Conservation (phyloP, 768 basidiomycete genomes). For the Trametes cingulata region DNA sequence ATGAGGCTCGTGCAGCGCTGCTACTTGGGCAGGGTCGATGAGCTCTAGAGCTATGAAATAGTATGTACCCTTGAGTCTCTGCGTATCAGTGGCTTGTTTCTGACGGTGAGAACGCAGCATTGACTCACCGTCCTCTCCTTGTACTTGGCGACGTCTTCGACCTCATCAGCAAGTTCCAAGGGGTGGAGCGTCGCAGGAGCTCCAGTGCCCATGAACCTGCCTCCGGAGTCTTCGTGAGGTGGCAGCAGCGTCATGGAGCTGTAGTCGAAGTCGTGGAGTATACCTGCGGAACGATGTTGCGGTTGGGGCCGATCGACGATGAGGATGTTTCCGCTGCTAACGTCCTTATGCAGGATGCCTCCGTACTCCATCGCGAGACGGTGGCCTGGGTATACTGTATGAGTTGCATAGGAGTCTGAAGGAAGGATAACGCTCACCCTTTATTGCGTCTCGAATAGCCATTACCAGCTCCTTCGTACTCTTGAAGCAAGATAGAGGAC, state of each 20-base stretch:
- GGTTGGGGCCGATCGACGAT: neutral
- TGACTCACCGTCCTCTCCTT: neutral
- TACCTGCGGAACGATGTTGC: neutral
- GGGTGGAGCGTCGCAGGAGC: neutral
- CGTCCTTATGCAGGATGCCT: neutral
- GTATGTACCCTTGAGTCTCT: neutral
- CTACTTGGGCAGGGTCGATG: neutral
- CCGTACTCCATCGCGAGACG: neutral
- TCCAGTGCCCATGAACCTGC: too few relatives aligned
- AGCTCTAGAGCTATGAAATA: slow-evolving; percentile 11
- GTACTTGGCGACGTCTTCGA: neutral
- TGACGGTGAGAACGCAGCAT: too few relatives aligned
- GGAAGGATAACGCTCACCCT: slow-evolving; percentile 1
- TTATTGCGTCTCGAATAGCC: slow-evolving; percentile 12
- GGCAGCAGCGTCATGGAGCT: neutral
- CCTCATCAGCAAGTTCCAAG: neutral
- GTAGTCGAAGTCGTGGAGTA: slow-evolving; percentile 1
- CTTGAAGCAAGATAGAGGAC: slow-evolving; percentile 2
- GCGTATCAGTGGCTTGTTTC: neutral
- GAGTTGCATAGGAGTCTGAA: neutral
- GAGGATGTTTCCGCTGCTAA: neutral
- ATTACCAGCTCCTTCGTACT: slow-evolving; percentile 6
- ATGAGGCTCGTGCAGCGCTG: neutral
- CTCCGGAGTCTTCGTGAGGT: neutral
- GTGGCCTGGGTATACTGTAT: neutral